Conservation (phyloP, 2,329 filamentous ascomycete species). For the Aureobasidium sp. region DNA sequence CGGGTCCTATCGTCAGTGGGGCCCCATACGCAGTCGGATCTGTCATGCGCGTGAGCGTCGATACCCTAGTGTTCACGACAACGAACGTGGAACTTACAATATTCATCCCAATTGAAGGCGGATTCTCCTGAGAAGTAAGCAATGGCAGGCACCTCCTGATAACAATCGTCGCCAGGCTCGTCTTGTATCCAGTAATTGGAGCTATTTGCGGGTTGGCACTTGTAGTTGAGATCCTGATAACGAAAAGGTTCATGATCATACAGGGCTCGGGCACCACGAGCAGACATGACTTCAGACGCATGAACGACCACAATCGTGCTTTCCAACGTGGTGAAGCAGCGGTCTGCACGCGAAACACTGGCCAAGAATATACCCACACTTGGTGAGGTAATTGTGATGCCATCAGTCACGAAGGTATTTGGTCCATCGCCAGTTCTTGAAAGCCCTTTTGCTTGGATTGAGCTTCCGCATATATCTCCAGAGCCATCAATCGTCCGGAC, state of each 20-base stretch:
- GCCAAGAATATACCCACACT: neutral
- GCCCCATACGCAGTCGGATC: neutral
- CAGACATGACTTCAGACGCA: slow-evolving; percentile 18
- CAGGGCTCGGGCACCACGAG: slow-evolving; percentile 19
- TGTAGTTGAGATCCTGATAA: slow-evolving; percentile 23
- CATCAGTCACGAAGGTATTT: neutral
- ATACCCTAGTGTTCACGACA: neutral
- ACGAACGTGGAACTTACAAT: neutral
- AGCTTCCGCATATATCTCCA: neutral
- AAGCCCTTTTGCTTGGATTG: neutral
- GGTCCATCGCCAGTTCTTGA: neutral
- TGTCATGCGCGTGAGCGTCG: neutral
- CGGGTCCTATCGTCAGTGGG: neutral
- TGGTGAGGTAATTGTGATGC: neutral
- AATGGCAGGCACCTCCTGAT: slow-evolving; percentile 22
- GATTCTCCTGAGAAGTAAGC: slow-evolving; percentile 20
- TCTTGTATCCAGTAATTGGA: slow-evolving; percentile 18
- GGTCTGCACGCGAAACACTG: neutral
- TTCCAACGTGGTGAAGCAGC: neutral
- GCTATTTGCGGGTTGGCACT: slow-evolving; percentile 18
- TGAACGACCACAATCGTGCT: neutral
- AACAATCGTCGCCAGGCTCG: slow-evolving; percentile 19
- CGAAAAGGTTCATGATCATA: slow-evolving; percentile 20
- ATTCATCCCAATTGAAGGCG: neutral
- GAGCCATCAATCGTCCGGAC: neutral